These are phyloP conservation scores for Mycena maculata DNA, from an alignment of 768 basidiomycete species.

Conservation along the genomic window DNA sequence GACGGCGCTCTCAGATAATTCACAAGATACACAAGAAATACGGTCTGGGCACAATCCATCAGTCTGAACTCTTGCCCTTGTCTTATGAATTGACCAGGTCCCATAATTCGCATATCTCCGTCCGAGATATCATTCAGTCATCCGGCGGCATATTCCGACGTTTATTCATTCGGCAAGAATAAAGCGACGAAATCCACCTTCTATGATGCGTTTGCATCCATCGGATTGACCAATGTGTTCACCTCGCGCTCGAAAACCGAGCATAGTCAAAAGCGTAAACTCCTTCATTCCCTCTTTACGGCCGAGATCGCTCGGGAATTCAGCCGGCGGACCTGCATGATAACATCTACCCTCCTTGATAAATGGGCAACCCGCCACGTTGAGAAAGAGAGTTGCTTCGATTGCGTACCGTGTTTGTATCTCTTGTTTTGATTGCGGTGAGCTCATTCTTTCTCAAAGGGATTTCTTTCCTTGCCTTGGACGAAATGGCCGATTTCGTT, in stretches of 20 bases:
- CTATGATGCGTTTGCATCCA: constrained; percentile 59
- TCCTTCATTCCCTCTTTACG: constrained; percentile 69
- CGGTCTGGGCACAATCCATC: constrained; percentile 46
- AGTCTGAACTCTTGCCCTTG: no score
- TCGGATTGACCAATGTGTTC: constrained; percentile 54
- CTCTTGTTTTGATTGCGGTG: not conserved
- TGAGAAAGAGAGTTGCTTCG: constrained; percentile 59
- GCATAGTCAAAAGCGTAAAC: constrained; percentile 75
- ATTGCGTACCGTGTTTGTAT: constrained; percentile 59
- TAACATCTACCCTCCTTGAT: constrained; percentile 39
- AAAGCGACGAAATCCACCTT: constrained; percentile 65
- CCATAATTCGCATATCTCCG: constrained; percentile 58
- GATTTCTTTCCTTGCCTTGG: constrained; percentile 63
- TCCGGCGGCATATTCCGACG: constrained; percentile 62
- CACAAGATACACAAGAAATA: constrained; percentile 64
- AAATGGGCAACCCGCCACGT: constrained; percentile 66
- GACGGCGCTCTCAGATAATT: constrained; percentile 62
- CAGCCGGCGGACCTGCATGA: constrained; percentile 58
- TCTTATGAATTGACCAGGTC: constrained; percentile 40
- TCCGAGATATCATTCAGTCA: constrained; percentile 63
- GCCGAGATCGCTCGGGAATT: constrained; percentile 71
- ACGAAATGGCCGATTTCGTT: constrained; percentile 69
- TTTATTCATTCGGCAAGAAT: constrained; percentile 71
- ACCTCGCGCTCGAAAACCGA: constrained; percentile 60
- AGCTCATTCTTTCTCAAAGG: not conserved